Conservation (phyloP, 208 protist species). For the Leishmania guyanensis region DNA sequence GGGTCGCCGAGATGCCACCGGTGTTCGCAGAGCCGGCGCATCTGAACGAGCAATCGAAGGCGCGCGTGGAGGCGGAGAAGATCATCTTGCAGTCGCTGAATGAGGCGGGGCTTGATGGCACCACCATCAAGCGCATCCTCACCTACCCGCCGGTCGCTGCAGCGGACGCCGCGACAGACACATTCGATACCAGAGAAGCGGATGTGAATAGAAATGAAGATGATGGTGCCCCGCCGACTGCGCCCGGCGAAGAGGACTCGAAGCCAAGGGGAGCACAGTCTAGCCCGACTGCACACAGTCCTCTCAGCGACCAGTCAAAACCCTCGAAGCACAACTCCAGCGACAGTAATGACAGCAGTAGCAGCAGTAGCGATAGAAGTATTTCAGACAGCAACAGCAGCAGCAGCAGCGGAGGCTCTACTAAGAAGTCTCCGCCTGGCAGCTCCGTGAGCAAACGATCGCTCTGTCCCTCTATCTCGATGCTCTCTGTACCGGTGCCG, state of each 20-base stretch:
- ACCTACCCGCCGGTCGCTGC: slow-evolving; percentile 7
- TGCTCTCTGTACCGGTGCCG: slow-evolving; percentile 11
- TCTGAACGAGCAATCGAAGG: slow-evolving; percentile 65
- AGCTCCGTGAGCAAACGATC: slow-evolving; percentile 1
- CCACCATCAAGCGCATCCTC: slow-evolving; percentile 61
- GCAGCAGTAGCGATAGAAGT: slow-evolving; percentile 7
- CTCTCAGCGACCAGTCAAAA: not conserved
- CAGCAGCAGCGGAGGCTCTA: slow-evolving; percentile 8
- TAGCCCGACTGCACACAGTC: not conserved
- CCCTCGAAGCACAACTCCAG: slow-evolving; percentile 3
- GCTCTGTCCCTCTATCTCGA: not conserved
- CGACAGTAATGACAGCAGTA: not conserved
- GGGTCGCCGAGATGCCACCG: slow-evolving; percentile 78
- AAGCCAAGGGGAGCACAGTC: not conserved
- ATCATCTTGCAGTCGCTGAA: slow-evolving; percentile 70
- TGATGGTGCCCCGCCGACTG: not conserved
- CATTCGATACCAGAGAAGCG: not conserved
- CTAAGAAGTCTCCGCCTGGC: not conserved
- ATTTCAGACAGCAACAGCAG: slow-evolving; percentile 9
- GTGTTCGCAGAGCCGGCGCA: slow-evolving; percentile 82
- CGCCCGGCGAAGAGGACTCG: not conserved
- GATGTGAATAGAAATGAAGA: not conserved
- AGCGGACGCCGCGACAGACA: not conserved
- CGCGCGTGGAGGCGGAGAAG: slow-evolving; percentile 63
- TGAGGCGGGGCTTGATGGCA: slow-evolving; percentile 60